Conservation (phyloP, 495 filamentous ascomycete genomes). For the Amniculicola lignicola region DNA sequence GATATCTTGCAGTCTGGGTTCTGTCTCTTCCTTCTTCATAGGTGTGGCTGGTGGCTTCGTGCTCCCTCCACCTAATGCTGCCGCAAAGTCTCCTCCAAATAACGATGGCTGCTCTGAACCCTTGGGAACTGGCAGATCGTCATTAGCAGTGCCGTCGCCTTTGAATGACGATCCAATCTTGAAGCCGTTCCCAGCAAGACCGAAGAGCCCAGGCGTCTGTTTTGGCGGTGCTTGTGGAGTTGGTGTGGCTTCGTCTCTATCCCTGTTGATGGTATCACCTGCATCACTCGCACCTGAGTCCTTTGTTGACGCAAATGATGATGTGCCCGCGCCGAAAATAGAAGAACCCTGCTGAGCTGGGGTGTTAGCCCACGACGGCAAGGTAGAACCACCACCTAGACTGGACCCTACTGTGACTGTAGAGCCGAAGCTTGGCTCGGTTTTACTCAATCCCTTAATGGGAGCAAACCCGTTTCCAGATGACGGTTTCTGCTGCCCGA, state of each 20-base stretch:
- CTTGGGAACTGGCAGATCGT: conserved; percentile 54
- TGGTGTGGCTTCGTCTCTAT: conserved; percentile 29
- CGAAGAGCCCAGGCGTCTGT: conserved; percentile 26
- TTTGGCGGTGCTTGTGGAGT: conserved; percentile 25
- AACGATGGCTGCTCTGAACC: conserved; percentile 45
- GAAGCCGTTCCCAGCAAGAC: conserved; percentile 51
- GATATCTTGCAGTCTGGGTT: conserved; percentile 43
- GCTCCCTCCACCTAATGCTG: conserved; percentile 47
- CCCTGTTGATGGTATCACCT: conserved; percentile 18
- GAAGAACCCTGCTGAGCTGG: conserved; percentile 20
- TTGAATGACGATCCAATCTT: conserved; percentile 79
- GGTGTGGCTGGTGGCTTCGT: conserved; percentile 46
- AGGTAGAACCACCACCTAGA: conserved; percentile 27
- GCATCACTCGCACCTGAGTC: conserved; percentile 32
- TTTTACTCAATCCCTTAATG: conserved; percentile 16
- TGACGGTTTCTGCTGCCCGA: conserved; percentile 19
- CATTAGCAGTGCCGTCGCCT: conserved; percentile 61
- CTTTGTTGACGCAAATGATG: conserved; percentile 22
- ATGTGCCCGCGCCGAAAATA: conserved; percentile 17
- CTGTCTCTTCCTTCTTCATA: conserved; percentile 57
- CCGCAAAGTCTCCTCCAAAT: conserved; percentile 58
- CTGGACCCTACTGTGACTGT: conserved; percentile 41
- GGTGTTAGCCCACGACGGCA: conserved; percentile 26
- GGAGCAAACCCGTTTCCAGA: conserved; percentile 3
- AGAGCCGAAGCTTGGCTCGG: conserved; percentile 41